Conservation (phyloP, 2,329 filamentous ascomycete species). For the Emergomyces africanus region DNA sequence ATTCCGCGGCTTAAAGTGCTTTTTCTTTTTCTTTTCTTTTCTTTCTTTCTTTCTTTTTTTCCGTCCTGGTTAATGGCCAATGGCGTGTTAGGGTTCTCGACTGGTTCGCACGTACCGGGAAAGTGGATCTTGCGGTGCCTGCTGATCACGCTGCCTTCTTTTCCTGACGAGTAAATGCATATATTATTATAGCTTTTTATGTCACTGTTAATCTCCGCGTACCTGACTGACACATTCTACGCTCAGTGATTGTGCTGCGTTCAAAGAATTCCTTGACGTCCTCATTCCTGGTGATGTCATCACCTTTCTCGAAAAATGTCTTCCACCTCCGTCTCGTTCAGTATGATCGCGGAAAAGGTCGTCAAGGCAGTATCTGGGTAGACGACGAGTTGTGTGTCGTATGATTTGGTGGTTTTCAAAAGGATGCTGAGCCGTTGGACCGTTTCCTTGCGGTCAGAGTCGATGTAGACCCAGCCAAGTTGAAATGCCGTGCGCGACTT, state of each 20-base stretch:
- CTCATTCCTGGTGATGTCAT: constrained; percentile 1
- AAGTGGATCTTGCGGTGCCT: constrained; percentile 1
- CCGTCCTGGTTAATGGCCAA: no score
- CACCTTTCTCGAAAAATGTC: background rate
- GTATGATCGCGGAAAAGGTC: background rate
- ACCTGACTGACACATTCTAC: background rate
- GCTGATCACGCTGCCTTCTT: background rate
- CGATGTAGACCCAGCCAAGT: background rate
- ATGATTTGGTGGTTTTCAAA: background rate
- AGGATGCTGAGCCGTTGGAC: background rate
- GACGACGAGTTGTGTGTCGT: background rate
- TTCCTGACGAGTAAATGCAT: background rate
- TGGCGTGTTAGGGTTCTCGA: background rate
- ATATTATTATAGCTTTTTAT: background rate
- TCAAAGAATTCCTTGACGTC: background rate
- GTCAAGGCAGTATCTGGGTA: constrained; percentile 1
- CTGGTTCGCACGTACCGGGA: background rate
- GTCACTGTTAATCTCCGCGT: background rate
- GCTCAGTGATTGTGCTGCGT: background rate
- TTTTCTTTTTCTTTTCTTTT: no score
- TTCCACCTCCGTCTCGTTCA: background rate
- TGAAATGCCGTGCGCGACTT: background rate
- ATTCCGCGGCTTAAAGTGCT: background rate
- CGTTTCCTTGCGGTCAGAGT: background rate
- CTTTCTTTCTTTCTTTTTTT: no score